Evolutionary conservation across 805 yeast genomes (phyloP).

Genomic region (Candida berthetii): DNA sequence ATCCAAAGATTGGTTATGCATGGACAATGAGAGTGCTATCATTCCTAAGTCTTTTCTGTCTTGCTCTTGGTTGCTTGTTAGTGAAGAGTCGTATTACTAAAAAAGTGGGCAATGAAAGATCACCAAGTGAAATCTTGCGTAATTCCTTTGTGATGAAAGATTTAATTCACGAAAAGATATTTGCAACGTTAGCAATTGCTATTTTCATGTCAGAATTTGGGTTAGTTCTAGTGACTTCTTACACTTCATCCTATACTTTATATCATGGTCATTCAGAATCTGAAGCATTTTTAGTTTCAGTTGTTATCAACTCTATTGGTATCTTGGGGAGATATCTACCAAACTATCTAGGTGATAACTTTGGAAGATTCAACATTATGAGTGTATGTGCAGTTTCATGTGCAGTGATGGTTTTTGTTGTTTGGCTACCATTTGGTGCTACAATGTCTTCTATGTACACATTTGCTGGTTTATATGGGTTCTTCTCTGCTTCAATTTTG

Average conservation of each 20-base stretch:
- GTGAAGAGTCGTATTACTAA: conserved; percentile 28
- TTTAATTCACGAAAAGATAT: conserved; percentile 8
- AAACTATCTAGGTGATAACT: conserved; percentile 44
- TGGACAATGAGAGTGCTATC: conserved; percentile 55
- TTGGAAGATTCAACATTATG: conserved; percentile 56
- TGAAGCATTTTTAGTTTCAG: conserved; percentile 28
- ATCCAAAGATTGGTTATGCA: conserved; percentile 43
- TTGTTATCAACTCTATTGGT: conserved; percentile 35
- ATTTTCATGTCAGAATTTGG: conserved; percentile 39
- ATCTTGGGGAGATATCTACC: conserved; percentile 50
- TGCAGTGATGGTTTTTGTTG: conserved; percentile 38
- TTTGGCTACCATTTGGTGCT: conserved; percentile 68
- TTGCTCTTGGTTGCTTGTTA: conserved; percentile 25
- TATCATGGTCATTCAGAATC: conserved; percentile 40
- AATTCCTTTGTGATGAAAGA: conserved; percentile 10
- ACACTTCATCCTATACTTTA: conserved; percentile 51
- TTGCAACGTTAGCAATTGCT: background rate
- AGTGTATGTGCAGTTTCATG: conserved; percentile 37
- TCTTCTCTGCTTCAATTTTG: conserved; percentile 54
- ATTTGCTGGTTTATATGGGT: conserved; percentile 52
- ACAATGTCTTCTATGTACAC: conserved; percentile 35
- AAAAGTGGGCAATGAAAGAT: conserved; percentile 1
- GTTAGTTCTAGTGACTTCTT: conserved; percentile 44
- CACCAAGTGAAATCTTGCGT: background rate
- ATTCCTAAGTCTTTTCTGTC: conserved; percentile 18